Evolutionary conservation across 257 asterid genomes (phyloP), one percentile per base, ranked within the genome.

Genomic region (Scutellaria baicalensis): DNA sequence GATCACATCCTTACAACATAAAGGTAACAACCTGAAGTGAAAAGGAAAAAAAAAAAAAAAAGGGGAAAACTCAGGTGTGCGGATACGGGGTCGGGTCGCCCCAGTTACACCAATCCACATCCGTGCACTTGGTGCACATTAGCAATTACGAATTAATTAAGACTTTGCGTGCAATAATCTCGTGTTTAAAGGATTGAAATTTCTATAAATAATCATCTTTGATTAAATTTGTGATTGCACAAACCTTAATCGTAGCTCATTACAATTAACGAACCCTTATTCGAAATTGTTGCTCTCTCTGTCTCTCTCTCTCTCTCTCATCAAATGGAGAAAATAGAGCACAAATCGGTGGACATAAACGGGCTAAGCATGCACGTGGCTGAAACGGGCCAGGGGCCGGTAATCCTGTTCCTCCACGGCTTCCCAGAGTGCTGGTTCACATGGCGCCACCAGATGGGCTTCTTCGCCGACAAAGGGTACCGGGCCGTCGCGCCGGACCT

Each of bases 361-460:
- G 96, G 96, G 42, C 81, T 91, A 4, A 65, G 10, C 49, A 78
- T 91, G 81, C 96, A 91, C 81, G 75, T 76, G 0, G 96, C 92
- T 0, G 87, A 86, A 64, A 16, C 67, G 43, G 95, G 95, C n/a
- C 61, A 68, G 9, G 97, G 97, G 35, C 96, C 97, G 3, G 40
- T 76, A n/a, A 77, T 89, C 81, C 83, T 91, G 45, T 84, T 91
- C 81, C 84, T 91, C 80, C 96, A 87, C 74, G 96, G 96, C 20
- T 91, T 91, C 83, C 97, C 97, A 0, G 92, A 89, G 13, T 83
- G 81, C 71, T 91, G 97, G 95, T 91, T 80, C 88, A 77, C 96
- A 11, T 91, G 96, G 96, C 84, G 96, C 40, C 93, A 87, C 78
- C 97, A 91, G 79, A 78, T 91, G 75, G 13, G 47, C 39, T 87